These are phyloP conservation scores for Colletotrichum aenigma DNA, from an alignment of 2,329 filamentous ascomycete genomes.

Conservation along the genomic window DNA sequence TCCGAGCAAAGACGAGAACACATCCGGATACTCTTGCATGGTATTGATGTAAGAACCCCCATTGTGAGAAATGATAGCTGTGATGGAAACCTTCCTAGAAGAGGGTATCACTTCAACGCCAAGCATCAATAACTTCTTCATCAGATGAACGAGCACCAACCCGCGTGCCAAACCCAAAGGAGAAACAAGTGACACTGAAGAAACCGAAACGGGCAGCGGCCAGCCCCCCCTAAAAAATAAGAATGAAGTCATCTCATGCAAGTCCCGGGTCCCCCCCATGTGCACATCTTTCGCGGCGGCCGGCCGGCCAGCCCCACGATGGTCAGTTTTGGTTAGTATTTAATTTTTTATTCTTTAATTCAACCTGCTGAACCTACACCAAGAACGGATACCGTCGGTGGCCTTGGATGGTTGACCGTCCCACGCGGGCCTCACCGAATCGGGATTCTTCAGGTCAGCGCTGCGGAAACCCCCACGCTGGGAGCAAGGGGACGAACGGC, in stretches of 20 bases:
- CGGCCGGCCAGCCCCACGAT: neutral
- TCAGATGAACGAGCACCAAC: neutral
- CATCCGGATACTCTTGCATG: neutral
- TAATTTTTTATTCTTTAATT: neutral
- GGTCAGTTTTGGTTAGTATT: neutral
- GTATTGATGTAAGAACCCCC: neutral
- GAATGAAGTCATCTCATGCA: constrained; percentile 18
- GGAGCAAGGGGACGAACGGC: neutral
- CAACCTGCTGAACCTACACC: neutral
- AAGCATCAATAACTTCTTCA: neutral
- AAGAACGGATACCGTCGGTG: neutral
- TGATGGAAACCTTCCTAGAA: neutral
- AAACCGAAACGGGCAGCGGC: neutral
- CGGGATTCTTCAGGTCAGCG: neutral
- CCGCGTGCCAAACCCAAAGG: neutral
- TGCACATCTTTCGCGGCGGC: neutral
- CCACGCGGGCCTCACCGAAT: neutral
- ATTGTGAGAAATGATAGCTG: neutral
- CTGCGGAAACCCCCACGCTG: neutral
- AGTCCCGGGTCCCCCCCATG: neutral
- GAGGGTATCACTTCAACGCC: neutral
- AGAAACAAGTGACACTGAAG: neutral
- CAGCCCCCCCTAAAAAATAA: neutral
- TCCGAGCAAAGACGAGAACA: neutral
- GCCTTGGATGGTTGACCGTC: neutral